phyloP scores from a whole-genome alignment of 75 land plant genomes.

The Cunninghamia lanceolata region DNA sequence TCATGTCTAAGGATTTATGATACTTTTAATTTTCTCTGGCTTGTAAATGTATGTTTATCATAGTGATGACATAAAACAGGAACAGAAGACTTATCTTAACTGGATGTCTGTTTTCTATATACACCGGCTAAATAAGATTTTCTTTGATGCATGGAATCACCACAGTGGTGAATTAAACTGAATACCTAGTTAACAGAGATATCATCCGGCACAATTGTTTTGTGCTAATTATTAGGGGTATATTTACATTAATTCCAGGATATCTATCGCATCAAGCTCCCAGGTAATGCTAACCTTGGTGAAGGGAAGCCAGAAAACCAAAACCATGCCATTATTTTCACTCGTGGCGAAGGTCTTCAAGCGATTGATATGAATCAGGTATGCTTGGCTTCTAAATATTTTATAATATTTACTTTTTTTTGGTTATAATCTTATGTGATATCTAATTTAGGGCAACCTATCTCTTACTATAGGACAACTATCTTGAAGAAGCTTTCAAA shows the following conservation, averaged over 20 bases:
- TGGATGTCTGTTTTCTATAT: background rate
- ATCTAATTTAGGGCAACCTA: background rate
- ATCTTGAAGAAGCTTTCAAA: slow-evolving; percentile 96
- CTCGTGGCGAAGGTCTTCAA: slow-evolving; percentile 89
- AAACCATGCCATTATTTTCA: slow-evolving; percentile 93
- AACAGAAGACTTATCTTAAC: background rate
- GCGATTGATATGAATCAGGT: slow-evolving; percentile 97
- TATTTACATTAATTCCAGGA: slow-evolving; percentile 33
- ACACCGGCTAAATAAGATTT: background rate
- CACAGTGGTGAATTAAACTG: background rate
- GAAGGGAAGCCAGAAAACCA: slow-evolving; percentile 99
- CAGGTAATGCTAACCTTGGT: slow-evolving; percentile 79
- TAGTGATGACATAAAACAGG: background rate
- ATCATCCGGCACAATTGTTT: background rate
- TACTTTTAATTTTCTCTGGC: background rate
- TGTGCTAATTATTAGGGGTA: background rate
- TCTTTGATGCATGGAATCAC: background rate
- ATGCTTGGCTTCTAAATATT: slow-evolving; percentile 1
- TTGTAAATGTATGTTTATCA: background rate
- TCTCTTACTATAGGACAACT: slow-evolving; percentile 68
- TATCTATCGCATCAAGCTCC: slow-evolving; percentile 86
- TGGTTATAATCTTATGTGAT: background rate
- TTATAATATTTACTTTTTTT: background rate
- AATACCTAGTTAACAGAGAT: background rate
- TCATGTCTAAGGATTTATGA: background rate